Conservation (phyloP, 495 filamentous ascomycete species). For the Daldinia bambusicola region DNA sequence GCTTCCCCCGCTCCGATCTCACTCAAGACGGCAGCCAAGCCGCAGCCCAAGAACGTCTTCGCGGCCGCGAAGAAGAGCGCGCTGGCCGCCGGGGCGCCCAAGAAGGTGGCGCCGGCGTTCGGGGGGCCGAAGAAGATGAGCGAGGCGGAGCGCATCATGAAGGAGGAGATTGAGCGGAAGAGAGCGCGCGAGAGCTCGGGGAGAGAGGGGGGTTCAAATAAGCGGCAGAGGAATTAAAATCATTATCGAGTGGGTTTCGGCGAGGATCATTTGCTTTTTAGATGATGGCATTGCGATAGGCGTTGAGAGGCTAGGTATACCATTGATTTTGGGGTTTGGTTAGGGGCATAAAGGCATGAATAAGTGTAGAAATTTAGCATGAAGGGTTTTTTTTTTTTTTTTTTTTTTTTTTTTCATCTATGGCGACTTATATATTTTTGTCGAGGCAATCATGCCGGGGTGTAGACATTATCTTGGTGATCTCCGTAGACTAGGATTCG, state of each 20-base stretch:
- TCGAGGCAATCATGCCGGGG: too few relatives aligned
- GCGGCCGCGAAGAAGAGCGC: conserved; percentile 69
- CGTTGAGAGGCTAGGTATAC: conserved; percentile 38
- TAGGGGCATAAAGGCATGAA: background rate
- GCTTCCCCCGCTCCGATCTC: conserved; percentile 50
- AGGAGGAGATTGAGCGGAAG: conserved; percentile 81
- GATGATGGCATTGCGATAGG: conserved; percentile 6
- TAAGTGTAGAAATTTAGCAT: background rate
- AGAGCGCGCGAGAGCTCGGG: conserved; percentile 59
- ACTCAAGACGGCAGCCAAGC: conserved; percentile 66
- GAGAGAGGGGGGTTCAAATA: conserved; percentile 46
- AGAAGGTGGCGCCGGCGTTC: conserved; percentile 61
- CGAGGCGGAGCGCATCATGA: conserved; percentile 92
- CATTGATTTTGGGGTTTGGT: background rate
- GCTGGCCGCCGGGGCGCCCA: conserved; percentile 60
- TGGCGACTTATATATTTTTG: background rate
- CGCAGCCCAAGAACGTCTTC: conserved; percentile 85
- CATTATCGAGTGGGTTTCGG: background rate
- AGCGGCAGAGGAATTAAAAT: conserved; percentile 54
- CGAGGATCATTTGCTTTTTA: background rate
- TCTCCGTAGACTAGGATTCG: background rate
- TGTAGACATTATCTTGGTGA: too few relatives aligned
- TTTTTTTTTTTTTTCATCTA: too few relatives aligned
- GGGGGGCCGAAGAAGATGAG: conserved; percentile 80
- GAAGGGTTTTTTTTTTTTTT: conserved; percentile 17